Conservation (phyloP, 495 filamentous ascomycete species). For the Extremus antarcticus region DNA sequence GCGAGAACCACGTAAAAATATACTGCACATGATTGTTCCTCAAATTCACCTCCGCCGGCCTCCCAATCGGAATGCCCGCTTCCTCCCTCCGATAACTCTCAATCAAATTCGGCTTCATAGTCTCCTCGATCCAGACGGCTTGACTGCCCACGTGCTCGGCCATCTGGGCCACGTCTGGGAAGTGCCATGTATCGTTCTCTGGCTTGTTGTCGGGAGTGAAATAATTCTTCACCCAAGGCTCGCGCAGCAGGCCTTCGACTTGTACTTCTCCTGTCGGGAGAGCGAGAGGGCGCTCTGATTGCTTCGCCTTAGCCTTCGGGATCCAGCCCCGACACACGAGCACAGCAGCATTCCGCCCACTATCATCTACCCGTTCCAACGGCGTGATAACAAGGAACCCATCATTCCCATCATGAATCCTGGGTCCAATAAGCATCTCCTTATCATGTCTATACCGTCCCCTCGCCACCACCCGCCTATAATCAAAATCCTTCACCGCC, state of each 20-base stretch:
- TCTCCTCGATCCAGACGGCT: constrained; percentile 91
- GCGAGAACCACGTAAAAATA: constrained; percentile 95
- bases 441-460: constrained; percentile 73
- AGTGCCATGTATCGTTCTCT: constrained; percentile 76
- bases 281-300: constrained; percentile 48
- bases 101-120: constrained; percentile 75
- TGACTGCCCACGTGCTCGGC: constrained; percentile 73
- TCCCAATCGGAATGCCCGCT: constrained; percentile 86
- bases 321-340: constrained; percentile 90
- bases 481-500: constrained; percentile 82
- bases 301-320: constrained; percentile 51
- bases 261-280: constrained; percentile 56
- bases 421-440: constrained; percentile 92
- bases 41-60: constrained; percentile 81
- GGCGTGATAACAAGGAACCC: constrained; percentile 88
- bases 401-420: constrained; percentile 77
- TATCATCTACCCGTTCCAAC: constrained; percentile 47
- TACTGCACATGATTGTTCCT: constrained; percentile 87
- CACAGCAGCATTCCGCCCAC: constrained; percentile 39
- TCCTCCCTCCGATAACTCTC: constrained; percentile 56
- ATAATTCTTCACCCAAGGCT: constrained; percentile 94
- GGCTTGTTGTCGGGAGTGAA: constrained; percentile 88
- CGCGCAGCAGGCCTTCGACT: constrained; percentile 72
- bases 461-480: constrained; percentile 68
- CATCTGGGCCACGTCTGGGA: constrained; percentile 90